Base-by-base conservation (phyloP, 2,329 filamentous ascomycete species). In the Zasmidium angulare region DNA sequence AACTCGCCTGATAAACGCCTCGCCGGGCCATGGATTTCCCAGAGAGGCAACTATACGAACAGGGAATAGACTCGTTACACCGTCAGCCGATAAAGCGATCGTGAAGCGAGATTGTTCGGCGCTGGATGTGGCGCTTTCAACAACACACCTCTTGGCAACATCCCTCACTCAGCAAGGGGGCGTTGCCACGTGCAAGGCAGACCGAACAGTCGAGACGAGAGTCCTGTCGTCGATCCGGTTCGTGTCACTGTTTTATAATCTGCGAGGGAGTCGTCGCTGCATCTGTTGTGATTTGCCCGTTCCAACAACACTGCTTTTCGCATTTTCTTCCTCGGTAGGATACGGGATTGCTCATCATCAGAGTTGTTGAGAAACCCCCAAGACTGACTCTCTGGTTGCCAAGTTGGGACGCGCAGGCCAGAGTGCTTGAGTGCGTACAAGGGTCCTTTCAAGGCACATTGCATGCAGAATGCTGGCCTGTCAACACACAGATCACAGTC, bases 11-110 rank as follows among this genome's bases (percentile, higher is more conserved):
- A 19, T 43, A 19, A 21, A 52, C 19, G 20, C 50, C 2, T 52
- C 50, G 24, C n/a, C 50, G 26, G 26, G 14, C n/a, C 19, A 40
- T 52, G 26, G 19, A 36, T 52, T 52, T 20, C 50, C 50, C 20
- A 29, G 36, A 26, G 24, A 1, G 50, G 50, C 50, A 52, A 24
- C n/a, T 52, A 7, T 43, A 43, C 36, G 7, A 43, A 43, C 36
- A 7, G 36, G 36, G 36, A 43, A 43, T 43, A 43, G 36, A 19
- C 4, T 43, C n/a, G 14, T 20, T 40, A n/a, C 19, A 50, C 23
- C 23, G 26, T 52, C 50, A 36, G 19, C 19, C 50, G 20, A 52
- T 36, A 20, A 52, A 52, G 50, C 50, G 50, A 36, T 29, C 26
- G 26, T 29, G 26, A 29, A 29, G 26, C 26, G 26, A 29, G 26